Evolutionary conservation across 2,329 filamentous ascomycete genomes (phyloP), one percentile per base, ranked within the genome.

Genomic region (Xylaria digitata): DNA sequence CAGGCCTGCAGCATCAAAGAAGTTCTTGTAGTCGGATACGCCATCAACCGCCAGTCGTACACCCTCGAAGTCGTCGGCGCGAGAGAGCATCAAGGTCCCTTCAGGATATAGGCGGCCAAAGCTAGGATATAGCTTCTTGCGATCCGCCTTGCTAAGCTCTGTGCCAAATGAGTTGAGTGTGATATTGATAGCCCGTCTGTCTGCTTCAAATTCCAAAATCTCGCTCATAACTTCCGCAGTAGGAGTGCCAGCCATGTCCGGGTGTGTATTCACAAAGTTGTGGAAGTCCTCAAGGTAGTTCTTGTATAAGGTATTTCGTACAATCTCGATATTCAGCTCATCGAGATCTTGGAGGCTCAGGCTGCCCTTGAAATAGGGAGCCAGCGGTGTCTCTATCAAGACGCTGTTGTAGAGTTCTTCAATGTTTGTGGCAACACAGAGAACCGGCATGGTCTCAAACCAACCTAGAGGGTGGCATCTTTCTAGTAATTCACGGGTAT

Each of bases 241-340:
- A 0, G 96, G 94, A 6, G 94, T 96, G 43, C 93, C 92, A 43
- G 87, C 86, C 82, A 98, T 91, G 48, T 97, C 95, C 0, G 94
- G 85, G 76, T 97, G 88, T 9, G 90, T 92, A 82, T 95, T 97
- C 81, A 98, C 92, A 79, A 97, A 99, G 71, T 92, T 87, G 83
- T 98, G 89, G 80, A 99, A 99, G 79, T 98, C 96, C 79, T 99
- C 96, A 7, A 99, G 87, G 79, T 99, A 99, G 85, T 98, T 98
- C 87, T 99, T 99, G 86, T 98, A 99, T 42, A 99, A 85, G 0
- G 94, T 99, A 82, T 99, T 99, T 71, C 96, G 91, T 65, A 99
- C 92, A 80, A 99, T 99, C 83, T 99, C 96, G 75, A 99, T 99
- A 83, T 99, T 99, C 76, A 99, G 86, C 84, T 99, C 96, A 81